Percentiles rank a stretch among this genome's conserved stretches.
These are phyloP conservation scores for Flueggea neowawraea DNA, from an alignment of 441 rosid species.

Conservation along the genomic window DNA sequence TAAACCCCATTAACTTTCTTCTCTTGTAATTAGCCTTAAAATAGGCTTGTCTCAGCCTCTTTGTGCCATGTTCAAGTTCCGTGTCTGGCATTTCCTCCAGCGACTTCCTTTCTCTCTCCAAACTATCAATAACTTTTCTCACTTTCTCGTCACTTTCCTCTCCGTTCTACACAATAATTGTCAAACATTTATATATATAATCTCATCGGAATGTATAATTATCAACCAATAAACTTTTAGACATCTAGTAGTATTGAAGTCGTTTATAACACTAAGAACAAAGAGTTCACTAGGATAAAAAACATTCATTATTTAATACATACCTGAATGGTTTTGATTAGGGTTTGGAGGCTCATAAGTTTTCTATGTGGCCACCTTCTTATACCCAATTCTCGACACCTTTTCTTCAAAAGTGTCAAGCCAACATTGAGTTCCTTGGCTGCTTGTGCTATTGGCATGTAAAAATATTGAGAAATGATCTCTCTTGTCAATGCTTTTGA, in stretches of 20 bases:
- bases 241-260: too few species aligned
- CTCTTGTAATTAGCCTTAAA: constrained; percentile 86
- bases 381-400: constrained; percentile 79
- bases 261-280: too few species aligned
- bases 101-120: constrained; percentile 58
- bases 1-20: constrained; percentile 36
- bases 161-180: constrained; percentile 20
- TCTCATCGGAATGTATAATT: too few species aligned
- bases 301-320: not conserved
- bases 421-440: constrained; percentile 78
- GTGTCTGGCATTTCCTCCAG: constrained; percentile 64
- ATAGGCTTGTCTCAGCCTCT: constrained; percentile 76
- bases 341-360: constrained; percentile 61
- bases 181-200: too few species aligned
- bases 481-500: constrained; percentile 25
- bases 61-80: constrained; percentile 54
- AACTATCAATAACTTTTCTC: constrained; percentile 37
- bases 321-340: constrained; percentile 62
- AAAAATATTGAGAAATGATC: constrained; percentile 47
- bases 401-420: constrained; percentile 68
- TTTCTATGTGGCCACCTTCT: constrained; percentile 79
- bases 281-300: too few species aligned
- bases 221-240: too few species aligned
- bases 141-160: constrained; percentile 29
- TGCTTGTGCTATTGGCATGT: constrained; percentile 72